Conservation (phyloP, 306 rosid species). For the Cicer cuneatum region DNA sequence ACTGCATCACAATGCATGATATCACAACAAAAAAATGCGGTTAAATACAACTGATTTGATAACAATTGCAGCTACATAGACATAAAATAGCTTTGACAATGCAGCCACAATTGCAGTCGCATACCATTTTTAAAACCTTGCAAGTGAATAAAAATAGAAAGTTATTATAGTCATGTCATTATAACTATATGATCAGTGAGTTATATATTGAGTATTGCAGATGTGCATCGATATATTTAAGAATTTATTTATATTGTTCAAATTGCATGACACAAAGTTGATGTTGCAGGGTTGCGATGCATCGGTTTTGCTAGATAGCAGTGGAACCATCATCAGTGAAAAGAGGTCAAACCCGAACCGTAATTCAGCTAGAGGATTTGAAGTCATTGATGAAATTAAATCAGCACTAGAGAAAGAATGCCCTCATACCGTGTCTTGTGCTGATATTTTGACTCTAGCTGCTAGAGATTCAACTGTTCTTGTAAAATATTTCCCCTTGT, state of each 20-base stretch:
- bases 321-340: constrained; percentile 70
- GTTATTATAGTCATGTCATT: constrained; percentile 7
- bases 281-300: constrained; percentile 90
- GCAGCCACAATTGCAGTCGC: background rate
- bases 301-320: constrained; percentile 78
- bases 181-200: background rate
- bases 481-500: constrained; percentile 48
- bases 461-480: constrained; percentile 92
- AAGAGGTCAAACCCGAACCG: constrained; percentile 81
- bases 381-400: constrained; percentile 84
- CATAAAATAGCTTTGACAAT: too few species aligned
- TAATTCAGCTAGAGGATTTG: constrained; percentile 83
- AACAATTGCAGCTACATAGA: background rate
- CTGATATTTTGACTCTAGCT: constrained; percentile 81
- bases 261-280: constrained; percentile 24
- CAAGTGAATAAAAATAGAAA: background rate
- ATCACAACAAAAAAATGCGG: too few species aligned
- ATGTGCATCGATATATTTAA: constrained; percentile 4
- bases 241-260: constrained; percentile 4
- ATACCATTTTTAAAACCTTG: background rate
- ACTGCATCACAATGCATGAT: too few species aligned
- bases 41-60: too few species aligned
- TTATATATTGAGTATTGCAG: background rate
- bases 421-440: constrained; percentile 86
- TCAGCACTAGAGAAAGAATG: constrained; percentile 86